Evolutionary conservation across 1,284 basidiomycete genomes (phyloP), one percentile per base, ranked within the genome.

Genomic region (Cryptococcus depauperatus): DNA sequence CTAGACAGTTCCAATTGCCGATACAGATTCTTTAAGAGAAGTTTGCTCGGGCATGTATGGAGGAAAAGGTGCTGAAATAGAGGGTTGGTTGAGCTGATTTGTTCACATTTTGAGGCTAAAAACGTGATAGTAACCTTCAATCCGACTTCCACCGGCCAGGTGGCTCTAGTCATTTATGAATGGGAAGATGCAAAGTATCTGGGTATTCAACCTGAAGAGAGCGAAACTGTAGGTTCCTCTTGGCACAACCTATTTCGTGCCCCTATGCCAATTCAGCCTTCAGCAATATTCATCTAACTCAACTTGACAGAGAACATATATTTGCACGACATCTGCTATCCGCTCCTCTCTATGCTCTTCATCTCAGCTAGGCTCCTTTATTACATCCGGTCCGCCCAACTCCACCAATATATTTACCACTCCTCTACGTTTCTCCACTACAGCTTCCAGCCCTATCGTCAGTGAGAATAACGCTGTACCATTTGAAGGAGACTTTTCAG

Each of bases 11-110:
- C 53, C 59, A 1, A 68, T 71, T 41, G 48, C 54, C 26, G 74
- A 75, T 64, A 79, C 79, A 52, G 87, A 92, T 56, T 57, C 65
- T 14, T 59, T 73, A 34, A 61, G 85, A 41, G 91, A 97, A 76
- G 83, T 84, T 66, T 98, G 92, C 74, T 88, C 84, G 51, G 92
- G 92, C 44, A 95, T 98, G 88, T 93, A 85, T 79, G 85, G 80
- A 22, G 41, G 27, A 33, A 33, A n/a, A 13, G 39, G 22, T n/a
- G 27, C 22, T 10, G 14, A 34, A 4, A 44, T 26, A 4, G 30
- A 41, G 30, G 29, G 28, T 39, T 3, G 9, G 33, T n/a, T 10
- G 9, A 37, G 30, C 26, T 33, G n/a, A n/a, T n/a, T n/a, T n/a
- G n/a, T n/a, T n/a, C n/a, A n/a, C n/a, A n/a, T n/a, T n/a, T n/a